Conservation (phyloP, 1,139 yeast genomes). For the Sugiyamaella castrensis region DNA sequence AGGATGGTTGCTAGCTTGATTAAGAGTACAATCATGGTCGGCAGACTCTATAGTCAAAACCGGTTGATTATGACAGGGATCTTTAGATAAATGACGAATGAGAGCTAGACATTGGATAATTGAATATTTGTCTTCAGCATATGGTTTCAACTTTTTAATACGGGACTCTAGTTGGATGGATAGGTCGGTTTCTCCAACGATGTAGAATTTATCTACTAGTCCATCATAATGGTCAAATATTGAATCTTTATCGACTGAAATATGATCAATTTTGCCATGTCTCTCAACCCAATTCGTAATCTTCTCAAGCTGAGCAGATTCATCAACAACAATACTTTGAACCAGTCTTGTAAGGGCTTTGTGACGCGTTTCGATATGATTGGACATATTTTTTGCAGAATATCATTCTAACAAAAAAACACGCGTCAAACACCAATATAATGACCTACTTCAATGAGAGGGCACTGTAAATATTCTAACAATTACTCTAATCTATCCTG, state of each 20-base stretch:
- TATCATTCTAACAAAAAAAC: too few relatives aligned
- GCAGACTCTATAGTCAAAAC: background rate
- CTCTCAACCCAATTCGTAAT: constrained; percentile 14
- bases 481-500: too few relatives aligned
- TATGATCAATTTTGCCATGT: constrained; percentile 8
- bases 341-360: too few relatives aligned
- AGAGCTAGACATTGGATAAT: constrained; percentile 21
- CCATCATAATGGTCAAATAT: constrained; percentile 22
- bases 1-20: background rate
- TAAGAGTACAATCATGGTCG: background rate
- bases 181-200: constrained; percentile 29
- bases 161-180: constrained; percentile 25
- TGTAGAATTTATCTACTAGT: constrained; percentile 27
- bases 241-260: constrained; percentile 19
- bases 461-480: too few relatives aligned
- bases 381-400: too few relatives aligned
- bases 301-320: background rate
- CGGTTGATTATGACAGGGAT: background rate
- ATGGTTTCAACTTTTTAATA: constrained; percentile 16
- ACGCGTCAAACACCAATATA: too few relatives aligned
- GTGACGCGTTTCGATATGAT: too few relatives aligned
- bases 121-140: constrained; percentile 6
- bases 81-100: constrained; percentile 20
- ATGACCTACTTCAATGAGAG: too few relatives aligned
- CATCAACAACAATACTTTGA: too few relatives aligned